These are phyloP conservation scores for Euphrasia arctica DNA, from an alignment of 305 asterid genomes.

Conservation along the genomic window DNA sequence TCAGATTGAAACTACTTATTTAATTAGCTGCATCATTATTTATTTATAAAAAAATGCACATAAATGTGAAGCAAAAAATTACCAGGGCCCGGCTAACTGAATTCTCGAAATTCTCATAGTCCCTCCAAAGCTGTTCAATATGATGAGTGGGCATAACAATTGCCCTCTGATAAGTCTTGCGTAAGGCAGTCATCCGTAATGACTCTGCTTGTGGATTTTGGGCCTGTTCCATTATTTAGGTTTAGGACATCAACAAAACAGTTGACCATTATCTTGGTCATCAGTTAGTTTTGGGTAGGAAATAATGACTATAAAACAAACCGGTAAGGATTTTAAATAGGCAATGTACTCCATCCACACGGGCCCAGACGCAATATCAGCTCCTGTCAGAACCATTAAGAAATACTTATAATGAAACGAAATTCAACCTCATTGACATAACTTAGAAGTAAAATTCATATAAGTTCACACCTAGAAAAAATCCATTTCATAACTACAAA, in stretches of 20 bases:
- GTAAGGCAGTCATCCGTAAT: slow-evolving; percentile 73
- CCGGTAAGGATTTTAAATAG: slow-evolving; percentile 81
- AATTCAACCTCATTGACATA: slow-evolving; percentile 9
- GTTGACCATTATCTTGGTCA: slow-evolving; percentile 10
- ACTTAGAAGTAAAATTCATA: slow-evolving; percentile 17
- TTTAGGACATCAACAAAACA: slow-evolving; percentile 21
- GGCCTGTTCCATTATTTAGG: slow-evolving; percentile 48
- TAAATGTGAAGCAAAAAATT: slow-evolving; percentile 28
- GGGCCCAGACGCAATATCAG: slow-evolving; percentile 88
- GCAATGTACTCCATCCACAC: slow-evolving; percentile 94
- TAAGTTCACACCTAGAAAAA: slow-evolving; percentile 12
- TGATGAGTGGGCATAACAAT: slow-evolving; percentile 86
- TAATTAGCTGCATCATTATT: too few relatives aligned
- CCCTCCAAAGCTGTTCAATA: slow-evolving; percentile 96
- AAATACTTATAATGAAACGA: not conserved
- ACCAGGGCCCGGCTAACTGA: slow-evolving; percentile 95
- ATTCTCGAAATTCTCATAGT: slow-evolving; percentile 93
- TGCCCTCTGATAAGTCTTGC: slow-evolving; percentile 87
- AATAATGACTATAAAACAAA: slow-evolving; percentile 35
- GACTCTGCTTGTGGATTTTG: slow-evolving; percentile 74
- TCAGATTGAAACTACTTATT: slow-evolving; percentile 24
- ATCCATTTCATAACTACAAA: slow-evolving; percentile 11
- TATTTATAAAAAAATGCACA: not conserved
- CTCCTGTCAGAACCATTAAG: slow-evolving; percentile 51
- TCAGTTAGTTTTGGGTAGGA: slow-evolving; percentile 19